Base-by-base conservation (phyloP, 495 filamentous ascomycete species). In the Arthonia radiata region DNA sequence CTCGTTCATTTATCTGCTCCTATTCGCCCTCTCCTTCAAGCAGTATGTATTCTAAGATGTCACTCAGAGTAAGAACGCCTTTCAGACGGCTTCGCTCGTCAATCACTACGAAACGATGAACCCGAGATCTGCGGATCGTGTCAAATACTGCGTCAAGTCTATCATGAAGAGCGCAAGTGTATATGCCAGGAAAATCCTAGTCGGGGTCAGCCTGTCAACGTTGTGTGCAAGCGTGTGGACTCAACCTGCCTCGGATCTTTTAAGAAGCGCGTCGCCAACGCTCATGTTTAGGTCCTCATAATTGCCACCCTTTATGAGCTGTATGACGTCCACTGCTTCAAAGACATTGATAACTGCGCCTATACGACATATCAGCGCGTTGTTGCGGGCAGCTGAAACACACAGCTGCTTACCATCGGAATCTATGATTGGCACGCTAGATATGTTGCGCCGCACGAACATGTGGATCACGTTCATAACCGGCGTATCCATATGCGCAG, bases 381-480 rank as follows among this genome's bases (percentile, higher is more conserved):
- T n/a, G n/a, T n/a, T n/a, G n/a, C n/a, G n/a, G n/a, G n/a, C 10
- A 16, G 17, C 5, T 37, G 16, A 22, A 7, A 26, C 23, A 7
- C 12, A 2, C 6, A 17, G 2, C 13, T 16, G 30, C 40, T 39
- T 58, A 64, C 72, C 68, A 39, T 79, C 69, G 13, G 60, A 56
- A 42, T 94, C 86, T 26, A 94, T 43, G 32, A 99, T 91, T 2
- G 86, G 86, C 17, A 99, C 78, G 35, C 80, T 86, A 15, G 78
- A 89, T 37, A 99, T 94, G 43, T 75, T 90, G 44, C 71, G 58
- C 43, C 78, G 72, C 23, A 99, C 86, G 47, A 99, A 66, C 42
- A 74, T 63, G 47, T 93, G 80, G 33, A 99, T 93, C 15, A 94
- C 81, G 37, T 90, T 79, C 37, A 99, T 80, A 19, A 99, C 86